Base-by-base conservation (phyloP, 129 eudicot species). In the Kitagawia praeruptora region DNA sequence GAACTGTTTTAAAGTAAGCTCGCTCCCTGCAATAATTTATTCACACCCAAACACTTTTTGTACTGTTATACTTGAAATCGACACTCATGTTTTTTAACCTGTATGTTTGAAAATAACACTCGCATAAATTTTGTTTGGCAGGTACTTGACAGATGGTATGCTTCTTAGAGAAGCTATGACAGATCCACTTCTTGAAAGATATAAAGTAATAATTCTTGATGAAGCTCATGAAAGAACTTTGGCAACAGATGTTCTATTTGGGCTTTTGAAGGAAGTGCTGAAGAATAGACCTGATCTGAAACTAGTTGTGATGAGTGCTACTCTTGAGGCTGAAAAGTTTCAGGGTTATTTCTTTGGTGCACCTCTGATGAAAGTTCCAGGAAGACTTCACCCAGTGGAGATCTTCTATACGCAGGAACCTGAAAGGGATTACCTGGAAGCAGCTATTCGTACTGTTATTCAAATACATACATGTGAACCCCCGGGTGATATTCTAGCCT, bases 81-180 rank as follows among this genome's bases (percentile, higher is more conserved):
- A 63, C 15, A 25, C 70, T 14, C 5, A n/a, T 25, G 0, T 6
- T 3, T 23, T 23, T n/a, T 7, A 9, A 58, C 9, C 6, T 2
- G 5, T 19, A 23, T 34, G 19, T 47, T 77, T 39, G 64, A 67
- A 56, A 72, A 0, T 31, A 31, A 31, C 34, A 31, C 34, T 31
- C 34, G 34, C 34, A 31, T 39, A 15, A 48, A 74, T 75, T 78
- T 31, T 75, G 73, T 28, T 79, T 23, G 51, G 14, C 81, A 95
- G 99, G 81, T 95, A 95, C 83, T 86, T 92, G 75, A 92, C 97
- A 21, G 99, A 95, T 75, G 99, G 99, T 95, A 95, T 95, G 99
- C 96, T 95, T 41, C 66, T 95, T 80, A 90, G 99, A 86, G 99
- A 95, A 85, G 99, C 99, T 41, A 95, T 95, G 99, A 90, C 99